These are phyloP conservation scores for Lycium ferocissimum DNA, from an alignment of 257 asterid genomes.

Conservation along the genomic window DNA sequence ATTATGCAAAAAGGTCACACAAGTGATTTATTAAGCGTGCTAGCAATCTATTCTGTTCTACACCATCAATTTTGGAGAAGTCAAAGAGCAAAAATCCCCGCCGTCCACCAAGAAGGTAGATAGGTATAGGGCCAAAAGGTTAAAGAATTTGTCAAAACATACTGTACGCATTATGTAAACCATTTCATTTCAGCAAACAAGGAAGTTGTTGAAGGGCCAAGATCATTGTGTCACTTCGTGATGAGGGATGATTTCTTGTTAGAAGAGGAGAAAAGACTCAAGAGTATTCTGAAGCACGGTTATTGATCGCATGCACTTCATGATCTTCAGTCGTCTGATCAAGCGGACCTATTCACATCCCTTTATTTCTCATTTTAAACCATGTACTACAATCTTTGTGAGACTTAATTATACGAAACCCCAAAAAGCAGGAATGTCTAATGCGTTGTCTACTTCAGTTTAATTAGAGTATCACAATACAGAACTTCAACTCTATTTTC, in stretches of 20 bases:
- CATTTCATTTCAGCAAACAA: constrained; percentile 11
- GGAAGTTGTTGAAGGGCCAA: not conserved
- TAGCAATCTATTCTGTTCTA: not conserved
- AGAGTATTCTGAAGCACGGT: not conserved
- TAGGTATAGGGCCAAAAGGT: not conserved
- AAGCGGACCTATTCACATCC: not conserved
- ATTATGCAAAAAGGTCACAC: not conserved
- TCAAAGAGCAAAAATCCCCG: not conserved
- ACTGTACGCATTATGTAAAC: not conserved
- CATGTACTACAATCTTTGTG: not conserved
- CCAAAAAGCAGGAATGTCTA: not conserved
- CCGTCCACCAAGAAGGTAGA: constrained; percentile 22
- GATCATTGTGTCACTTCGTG: not conserved
- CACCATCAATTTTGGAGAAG: not conserved
- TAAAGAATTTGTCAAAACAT: not conserved
- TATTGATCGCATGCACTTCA: constrained; percentile 13
- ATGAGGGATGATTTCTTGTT: not conserved
- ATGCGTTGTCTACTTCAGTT: constrained; percentile 3
- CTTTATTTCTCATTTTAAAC: not conserved
- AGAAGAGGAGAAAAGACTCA: not conserved
- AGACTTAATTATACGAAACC: not conserved
- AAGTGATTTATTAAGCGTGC: not conserved
- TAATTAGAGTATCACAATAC: not conserved
- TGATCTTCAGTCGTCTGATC: not conserved
- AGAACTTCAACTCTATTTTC: not conserved